These are phyloP conservation scores for Cyamopsis tetragonoloba DNA, from an alignment of 306 rosid genomes.

Conservation along the genomic window DNA sequence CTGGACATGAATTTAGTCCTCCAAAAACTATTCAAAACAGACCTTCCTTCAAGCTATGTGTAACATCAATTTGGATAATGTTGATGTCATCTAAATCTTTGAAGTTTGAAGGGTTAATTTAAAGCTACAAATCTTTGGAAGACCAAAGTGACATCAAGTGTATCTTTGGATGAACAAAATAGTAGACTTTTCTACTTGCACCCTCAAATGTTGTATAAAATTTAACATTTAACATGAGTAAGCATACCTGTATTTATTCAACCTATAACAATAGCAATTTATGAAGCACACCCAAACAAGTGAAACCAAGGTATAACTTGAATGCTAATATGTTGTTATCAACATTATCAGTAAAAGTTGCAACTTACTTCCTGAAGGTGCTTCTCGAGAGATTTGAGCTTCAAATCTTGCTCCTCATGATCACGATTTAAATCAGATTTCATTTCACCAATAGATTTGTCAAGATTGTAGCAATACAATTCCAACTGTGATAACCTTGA, in stretches of 20 bases:
- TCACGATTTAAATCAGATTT: conserved; percentile 70
- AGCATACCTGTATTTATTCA: background rate
- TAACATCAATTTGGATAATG: background rate
- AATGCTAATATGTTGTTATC: background rate
- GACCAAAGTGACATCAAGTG: background rate
- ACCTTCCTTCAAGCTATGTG: background rate
- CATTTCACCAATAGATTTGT: conserved; percentile 97
- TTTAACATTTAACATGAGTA: background rate
- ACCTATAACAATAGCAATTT: background rate
- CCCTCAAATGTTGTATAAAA: too few relatives aligned
- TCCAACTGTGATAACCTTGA: conserved; percentile 94
- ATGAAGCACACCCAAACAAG: conserved; percentile 10
- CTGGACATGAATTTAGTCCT: background rate
- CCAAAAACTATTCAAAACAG: background rate
- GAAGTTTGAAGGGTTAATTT: background rate
- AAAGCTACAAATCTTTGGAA: background rate
- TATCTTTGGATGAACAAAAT: too few relatives aligned
- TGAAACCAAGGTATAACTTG: background rate
- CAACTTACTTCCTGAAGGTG: conserved; percentile 88
- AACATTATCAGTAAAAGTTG: background rate
- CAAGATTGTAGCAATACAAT: conserved; percentile 93
- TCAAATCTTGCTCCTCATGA: conserved; percentile 71
- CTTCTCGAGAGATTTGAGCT: conserved; percentile 85
- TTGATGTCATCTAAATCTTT: background rate
- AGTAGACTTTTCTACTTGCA: too few relatives aligned